Base-by-base conservation (phyloP, 2,329 filamentous ascomycete species). In the Aspergillus fischeri region DNA sequence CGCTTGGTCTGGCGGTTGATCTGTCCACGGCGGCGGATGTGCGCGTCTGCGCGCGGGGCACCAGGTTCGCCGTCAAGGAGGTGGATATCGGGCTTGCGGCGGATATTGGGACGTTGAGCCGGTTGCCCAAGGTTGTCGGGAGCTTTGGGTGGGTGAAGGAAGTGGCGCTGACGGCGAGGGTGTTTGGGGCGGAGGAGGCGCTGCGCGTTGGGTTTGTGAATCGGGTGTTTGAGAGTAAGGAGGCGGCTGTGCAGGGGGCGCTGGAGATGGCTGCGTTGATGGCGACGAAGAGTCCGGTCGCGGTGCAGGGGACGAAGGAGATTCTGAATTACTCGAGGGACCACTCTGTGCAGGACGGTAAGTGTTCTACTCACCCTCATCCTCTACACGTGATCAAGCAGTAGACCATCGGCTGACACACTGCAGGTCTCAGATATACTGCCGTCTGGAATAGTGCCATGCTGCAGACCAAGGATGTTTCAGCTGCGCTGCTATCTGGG, bases 231-330 rank as follows among this genome's bases (percentile, higher is more conserved):
- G 67, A 69, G 14, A 65, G 57, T 3, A 90, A 94, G 77, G 79
- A 78, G 20, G 82, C 80, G 47, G 83, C 88, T 2, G 70, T 95
- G 25, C 75, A 77, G 44, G 82, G 82, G 41, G 91, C 82, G 0
- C 50, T 92, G 59, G 79, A 84, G 60, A 69, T 90, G 67, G 91
- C 88, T 0, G 75, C 69, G 10, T 66, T 86, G 67, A 83, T 97
- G 57, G 89, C 90, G 28, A 78, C 73, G 20, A 97, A 97, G 82
- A 94, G 90, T 68, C 93, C 93, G 0, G 86, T 97, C 24, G 92
- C 91, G 1, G 89, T 93, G 62, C 85, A 91, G 77, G 88, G 90
- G 5, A 96, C 92, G 8, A 96, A 96, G 79, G 89, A 94, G 76
- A 75, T 96, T 60, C 71, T 96, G 69, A 92, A 94, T 73, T 91